Conservation (phyloP, 202 grass and related monocot species). For the Panicum virgatum region DNA sequence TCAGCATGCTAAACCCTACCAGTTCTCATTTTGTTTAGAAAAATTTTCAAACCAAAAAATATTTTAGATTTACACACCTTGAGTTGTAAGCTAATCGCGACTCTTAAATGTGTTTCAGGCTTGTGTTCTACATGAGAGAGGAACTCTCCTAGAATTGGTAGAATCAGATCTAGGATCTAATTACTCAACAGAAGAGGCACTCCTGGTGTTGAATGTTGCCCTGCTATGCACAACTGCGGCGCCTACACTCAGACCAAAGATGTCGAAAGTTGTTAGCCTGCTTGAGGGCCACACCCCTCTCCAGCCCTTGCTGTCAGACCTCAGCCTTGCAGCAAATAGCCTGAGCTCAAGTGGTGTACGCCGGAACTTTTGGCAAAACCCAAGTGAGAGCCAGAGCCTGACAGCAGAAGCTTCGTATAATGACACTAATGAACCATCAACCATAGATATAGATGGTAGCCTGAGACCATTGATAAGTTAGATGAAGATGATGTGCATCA, state of each 20-base stretch:
- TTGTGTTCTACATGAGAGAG: slow-evolving; percentile 77
- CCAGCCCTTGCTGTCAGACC: slow-evolving; percentile 59
- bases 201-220: slow-evolving; percentile 75
- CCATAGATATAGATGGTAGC: slow-evolving; percentile 34
- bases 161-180: slow-evolving; percentile 70
- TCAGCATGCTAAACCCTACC: slow-evolving; percentile 19
- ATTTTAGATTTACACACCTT: slow-evolving; percentile 29
- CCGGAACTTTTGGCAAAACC: slow-evolving; percentile 76
- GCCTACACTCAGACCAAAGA: slow-evolving; percentile 81
- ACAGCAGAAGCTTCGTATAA: slow-evolving; percentile 41
- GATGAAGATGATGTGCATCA: slow-evolving; percentile 30
- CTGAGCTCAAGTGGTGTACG: slow-evolving; percentile 41
- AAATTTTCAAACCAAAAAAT: no score
- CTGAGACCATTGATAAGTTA: slow-evolving; percentile 34
- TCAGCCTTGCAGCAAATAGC: slow-evolving; percentile 48
- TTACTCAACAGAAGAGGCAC: slow-evolving; percentile 76
- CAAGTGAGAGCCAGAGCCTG: slow-evolving; percentile 49
- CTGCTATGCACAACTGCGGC: slow-evolving; percentile 77
- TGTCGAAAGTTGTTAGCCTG: slow-evolving; percentile 82
- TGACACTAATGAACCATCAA: slow-evolving; percentile 39
- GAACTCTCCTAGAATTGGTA: slow-evolving; percentile 74
- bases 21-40: background rate
- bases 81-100: slow-evolving; percentile 26
- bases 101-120: slow-evolving; percentile 53
- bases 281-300: slow-evolving; percentile 66